A percentile compares a stretch with the other conserved stretches of the same genome.
Conservation (phyloP, 1,284 basidiomycete species). For the Grifola frondosa region DNA sequence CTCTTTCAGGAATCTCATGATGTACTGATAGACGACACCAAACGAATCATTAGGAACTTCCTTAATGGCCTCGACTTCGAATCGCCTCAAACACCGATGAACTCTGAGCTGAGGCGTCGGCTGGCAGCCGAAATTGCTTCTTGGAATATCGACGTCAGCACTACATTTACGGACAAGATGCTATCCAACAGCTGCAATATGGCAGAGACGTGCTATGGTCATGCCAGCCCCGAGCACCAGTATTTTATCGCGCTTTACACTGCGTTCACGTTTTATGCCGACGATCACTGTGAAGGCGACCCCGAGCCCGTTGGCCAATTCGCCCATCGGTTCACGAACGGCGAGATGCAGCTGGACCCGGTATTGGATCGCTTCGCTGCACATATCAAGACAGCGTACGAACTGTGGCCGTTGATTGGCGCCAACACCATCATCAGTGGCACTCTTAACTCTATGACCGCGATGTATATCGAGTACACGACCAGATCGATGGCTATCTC, state of each 20-base stretch:
- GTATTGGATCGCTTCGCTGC: conserved; percentile 14
- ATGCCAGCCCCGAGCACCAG: conserved; percentile 13
- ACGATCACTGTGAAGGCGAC: conserved; percentile 14
- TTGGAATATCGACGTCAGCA: conserved; percentile 13
- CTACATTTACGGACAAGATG: conserved; percentile 13
- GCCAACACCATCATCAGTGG: conserved; percentile 16
- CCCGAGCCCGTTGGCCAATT: conserved; percentile 10
- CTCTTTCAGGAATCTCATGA: background rate
- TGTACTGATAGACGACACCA: background rate
- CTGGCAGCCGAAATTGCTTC: conserved; percentile 9
- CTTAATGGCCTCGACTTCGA: conserved; percentile 6
- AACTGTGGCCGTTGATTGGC: conserved; percentile 12
- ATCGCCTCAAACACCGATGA: background rate
- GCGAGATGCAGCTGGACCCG: conserved; percentile 10
- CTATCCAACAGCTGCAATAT: conserved; percentile 14
- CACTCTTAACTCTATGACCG: conserved; percentile 14
- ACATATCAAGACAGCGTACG: conserved; percentile 6
- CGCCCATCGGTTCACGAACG: conserved; percentile 8
- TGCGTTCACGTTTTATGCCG: conserved; percentile 10
- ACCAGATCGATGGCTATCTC: conserved; percentile 8
- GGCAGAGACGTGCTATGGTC: conserved; percentile 14
- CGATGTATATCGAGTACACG: conserved; percentile 16
- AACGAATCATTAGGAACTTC: conserved; percentile 7
- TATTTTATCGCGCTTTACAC: conserved; percentile 14
- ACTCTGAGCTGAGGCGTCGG: conserved; percentile 6